phyloP scores from a whole-genome alignment of 2,329 filamentous ascomycete species.

The Monosporascus sp. region DNA sequence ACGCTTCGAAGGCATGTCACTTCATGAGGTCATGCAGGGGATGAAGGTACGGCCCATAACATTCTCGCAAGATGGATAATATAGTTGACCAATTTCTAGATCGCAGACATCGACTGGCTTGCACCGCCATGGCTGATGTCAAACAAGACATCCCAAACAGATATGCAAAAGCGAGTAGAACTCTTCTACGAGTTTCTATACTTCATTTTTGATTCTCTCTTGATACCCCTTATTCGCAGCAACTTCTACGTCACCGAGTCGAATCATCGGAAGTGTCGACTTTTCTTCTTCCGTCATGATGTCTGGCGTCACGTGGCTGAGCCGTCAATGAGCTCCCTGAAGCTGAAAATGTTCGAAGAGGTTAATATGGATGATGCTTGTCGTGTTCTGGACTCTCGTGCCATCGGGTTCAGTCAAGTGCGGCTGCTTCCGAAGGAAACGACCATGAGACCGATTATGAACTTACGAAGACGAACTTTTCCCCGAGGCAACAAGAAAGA shows the following conservation, averaged over 20 bases:
- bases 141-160: slow-evolving; percentile 61
- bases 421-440: slow-evolving; percentile 75
- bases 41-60: slow-evolving; percentile 56
- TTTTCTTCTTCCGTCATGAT: slow-evolving; percentile 95
- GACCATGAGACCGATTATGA: slow-evolving; percentile 80
- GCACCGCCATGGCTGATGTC: slow-evolving; percentile 41
- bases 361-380: slow-evolving; percentile 53
- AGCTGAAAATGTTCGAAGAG: slow-evolving; percentile 71
- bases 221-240: slow-evolving; percentile 78
- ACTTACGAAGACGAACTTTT: slow-evolving; percentile 63
- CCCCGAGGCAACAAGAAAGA: slow-evolving; percentile 36
- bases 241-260: slow-evolving; percentile 97
- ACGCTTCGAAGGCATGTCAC: slow-evolving; percentile 72
- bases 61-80: not conserved
- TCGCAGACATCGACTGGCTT: slow-evolving; percentile 69
- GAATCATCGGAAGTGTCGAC: slow-evolving; percentile 66
- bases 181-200: slow-evolving; percentile 83
- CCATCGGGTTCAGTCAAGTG: slow-evolving; percentile 71
- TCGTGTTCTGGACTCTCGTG: slow-evolving; percentile 53
- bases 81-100: slow-evolving; percentile 36
- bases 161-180: slow-evolving; percentile 70
- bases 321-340: slow-evolving; percentile 64
- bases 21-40: slow-evolving; percentile 72
- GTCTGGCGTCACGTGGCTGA: slow-evolving; percentile 75
- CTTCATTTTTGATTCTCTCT: slow-evolving; percentile 84